Base-by-base conservation (phyloP, 441 rosid species). In the Erysimum cheiri region DNA sequence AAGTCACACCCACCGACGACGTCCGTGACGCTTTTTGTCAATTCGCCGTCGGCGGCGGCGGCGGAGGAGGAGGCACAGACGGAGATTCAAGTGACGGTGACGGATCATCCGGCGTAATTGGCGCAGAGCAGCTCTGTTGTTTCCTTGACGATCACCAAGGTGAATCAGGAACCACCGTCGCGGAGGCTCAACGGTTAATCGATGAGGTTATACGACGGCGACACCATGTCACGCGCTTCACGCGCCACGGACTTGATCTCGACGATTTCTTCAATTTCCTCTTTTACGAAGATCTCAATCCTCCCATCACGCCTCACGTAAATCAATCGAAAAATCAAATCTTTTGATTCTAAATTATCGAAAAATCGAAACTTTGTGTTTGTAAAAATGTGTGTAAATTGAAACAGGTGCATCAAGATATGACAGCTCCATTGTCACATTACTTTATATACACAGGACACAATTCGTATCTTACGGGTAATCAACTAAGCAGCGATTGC, bases 391-490 rank as follows among this genome's bases (percentile, higher is more conserved):
- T 50, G 31, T 35, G 41, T 32, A 4, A 8, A 47, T 33, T 41
- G 63, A 24, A 39, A 74, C 89, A 88, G 90, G 89, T 88, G 44
- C 85, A 88, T 77, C 84, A 88, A 52, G 89, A 88, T 49, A 88
- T 88, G 93, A 61, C 81, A 29, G 87, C 88, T 37, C 89, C 89
- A 48, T 73, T 88, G 83, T 86, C 93, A 19, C 87, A 84, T 80
- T 88, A 86, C 78, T 88, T 70, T 83, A 86, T 86, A 71, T 86
- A 83, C 66, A 88, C 93, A 47, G 93, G 93, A 46, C 93, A 88
- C 70, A 86, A 86, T 74, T 88, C 93, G 41, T 88, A 88, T 77
- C 85, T 86, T 52, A 88, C 93, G 5, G 91, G 91, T 39, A 88
- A 88, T 69, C 93, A 88, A 75, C 76, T 88, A 26, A 88, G 91